Conservation (phyloP, 441 rosid genomes). For the Cnidoscolus chayamansa region DNA sequence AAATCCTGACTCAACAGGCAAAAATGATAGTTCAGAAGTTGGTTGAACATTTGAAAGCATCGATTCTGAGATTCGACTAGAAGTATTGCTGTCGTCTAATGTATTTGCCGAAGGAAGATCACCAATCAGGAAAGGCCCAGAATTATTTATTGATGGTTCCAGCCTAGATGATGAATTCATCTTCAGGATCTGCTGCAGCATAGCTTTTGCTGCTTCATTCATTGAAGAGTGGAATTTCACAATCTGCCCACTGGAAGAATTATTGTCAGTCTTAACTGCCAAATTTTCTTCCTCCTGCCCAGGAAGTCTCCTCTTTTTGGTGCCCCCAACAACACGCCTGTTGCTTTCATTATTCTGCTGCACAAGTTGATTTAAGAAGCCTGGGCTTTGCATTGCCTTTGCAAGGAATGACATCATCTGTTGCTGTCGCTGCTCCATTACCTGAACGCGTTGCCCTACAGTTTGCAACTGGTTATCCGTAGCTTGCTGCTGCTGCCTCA, state of each 20-base stretch:
- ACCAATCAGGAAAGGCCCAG: constrained; percentile 47
- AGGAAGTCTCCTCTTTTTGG: constrained; percentile 77
- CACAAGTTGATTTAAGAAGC: constrained; percentile 64
- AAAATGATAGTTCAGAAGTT: constrained; percentile 36
- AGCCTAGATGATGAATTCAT: constrained; percentile 45
- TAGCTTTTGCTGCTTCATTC: constrained; percentile 71
- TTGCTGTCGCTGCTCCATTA: constrained; percentile 81
- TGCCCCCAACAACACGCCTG: constrained; percentile 51
- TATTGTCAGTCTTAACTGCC: constrained; percentile 29
- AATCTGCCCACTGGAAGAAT: constrained; percentile 62
- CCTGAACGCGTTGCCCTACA: constrained; percentile 63
- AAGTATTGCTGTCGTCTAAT: constrained; percentile 40
- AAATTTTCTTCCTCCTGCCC: constrained; percentile 49
- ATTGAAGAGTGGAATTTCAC: constrained; percentile 69
- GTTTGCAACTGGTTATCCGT: constrained; percentile 57
- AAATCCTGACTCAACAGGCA: constrained; percentile 47
- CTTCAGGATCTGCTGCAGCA: constrained; percentile 67
- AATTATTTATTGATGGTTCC: constrained; percentile 43
- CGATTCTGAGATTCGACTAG: constrained; percentile 40
- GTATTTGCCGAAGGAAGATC: constrained; percentile 38
- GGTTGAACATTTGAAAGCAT: constrained; percentile 53
- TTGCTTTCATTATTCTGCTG: constrained; percentile 66
- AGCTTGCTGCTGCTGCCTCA: constrained; percentile 63
- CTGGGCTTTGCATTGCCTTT: constrained; percentile 83
- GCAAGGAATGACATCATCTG: constrained; percentile 86